Conservation (phyloP, 78 protist species). For the Dictyostelium purpureum region DNA sequence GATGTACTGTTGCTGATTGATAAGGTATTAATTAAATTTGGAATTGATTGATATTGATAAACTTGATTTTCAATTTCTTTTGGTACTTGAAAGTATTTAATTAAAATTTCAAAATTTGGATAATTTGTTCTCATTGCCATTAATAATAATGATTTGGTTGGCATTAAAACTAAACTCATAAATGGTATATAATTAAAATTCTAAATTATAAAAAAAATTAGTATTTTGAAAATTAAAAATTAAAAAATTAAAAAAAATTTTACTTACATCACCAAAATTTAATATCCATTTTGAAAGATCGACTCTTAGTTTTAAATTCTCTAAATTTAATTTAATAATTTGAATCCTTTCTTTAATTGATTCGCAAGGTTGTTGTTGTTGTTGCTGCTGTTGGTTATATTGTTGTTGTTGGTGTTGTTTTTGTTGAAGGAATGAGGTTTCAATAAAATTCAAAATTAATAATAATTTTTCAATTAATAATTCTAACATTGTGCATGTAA, state of each 20-base stretch:
- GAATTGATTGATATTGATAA: conserved; percentile 35
- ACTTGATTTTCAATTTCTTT: conserved; percentile 24
- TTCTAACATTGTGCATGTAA: conserved; percentile 24
- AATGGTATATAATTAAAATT: conserved; percentile 25
- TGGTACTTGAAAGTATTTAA: conserved; percentile 8
- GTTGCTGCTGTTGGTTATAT: not conserved
- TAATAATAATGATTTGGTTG: conserved; percentile 44
- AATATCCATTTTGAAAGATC: conserved; percentile 59
- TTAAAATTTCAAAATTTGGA: conserved; percentile 24
- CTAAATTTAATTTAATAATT: conserved; percentile 22
- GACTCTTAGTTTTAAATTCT: conserved; percentile 28
- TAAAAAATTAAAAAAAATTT: not conserved
- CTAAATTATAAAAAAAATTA: no score
- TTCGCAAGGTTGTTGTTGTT: not conserved
- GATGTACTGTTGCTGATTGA: not conserved
- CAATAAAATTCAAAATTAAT: not conserved
- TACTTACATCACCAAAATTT: not conserved
- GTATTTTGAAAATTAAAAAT: not conserved
- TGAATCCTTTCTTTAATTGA: conserved; percentile 26
- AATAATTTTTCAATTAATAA: not conserved
- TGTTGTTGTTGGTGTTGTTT: not conserved
- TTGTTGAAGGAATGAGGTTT: not conserved
- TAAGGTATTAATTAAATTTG: not conserved
- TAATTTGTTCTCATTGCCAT: conserved; percentile 55
- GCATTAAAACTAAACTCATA: conserved; percentile 64